A percentile compares a stretch with the other conserved stretches of the same genome.
phyloP scores from a whole-genome alignment of 257 asterid genomes.

The Solanum pinnatisectum region DNA sequence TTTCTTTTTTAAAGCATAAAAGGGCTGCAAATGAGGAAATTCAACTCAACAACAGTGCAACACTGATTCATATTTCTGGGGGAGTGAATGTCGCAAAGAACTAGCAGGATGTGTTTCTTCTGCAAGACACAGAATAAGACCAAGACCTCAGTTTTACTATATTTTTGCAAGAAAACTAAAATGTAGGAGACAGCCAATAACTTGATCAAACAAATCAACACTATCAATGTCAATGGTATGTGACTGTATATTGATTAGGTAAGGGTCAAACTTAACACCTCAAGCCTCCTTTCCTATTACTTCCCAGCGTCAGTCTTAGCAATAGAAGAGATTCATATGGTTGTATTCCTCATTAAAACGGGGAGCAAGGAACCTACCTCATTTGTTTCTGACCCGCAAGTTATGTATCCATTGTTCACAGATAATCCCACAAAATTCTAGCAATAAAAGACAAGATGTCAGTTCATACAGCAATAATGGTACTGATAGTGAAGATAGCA shows the following conservation, averaged over 20 bases:
- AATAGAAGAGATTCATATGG: neutral
- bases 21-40: neutral
- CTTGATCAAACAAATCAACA: neutral
- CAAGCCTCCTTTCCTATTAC: neutral
- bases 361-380: conserved; percentile 39
- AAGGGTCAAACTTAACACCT: neutral
- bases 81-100: neutral
- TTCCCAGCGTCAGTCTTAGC: neutral
- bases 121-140: neutral
- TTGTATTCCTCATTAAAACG: neutral
- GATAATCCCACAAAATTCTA: conserved; percentile 98
- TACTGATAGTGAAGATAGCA: neutral
- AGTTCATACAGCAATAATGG: neutral
- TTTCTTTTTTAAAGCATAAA: neutral
- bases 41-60: neutral
- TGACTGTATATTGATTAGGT: neutral
- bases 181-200: neutral
- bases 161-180: neutral
- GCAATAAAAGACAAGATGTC: conserved; percentile 11
- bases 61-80: neutral
- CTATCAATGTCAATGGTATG: neutral
- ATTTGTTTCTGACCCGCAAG: conserved; percentile 94
- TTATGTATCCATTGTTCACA: conserved; percentile 76
- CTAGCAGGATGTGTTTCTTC: neutral
- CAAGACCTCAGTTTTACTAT: neutral